Evolutionary conservation across 139 green algal species (phyloP).

Genomic region (Gonium pectorale): DNA sequence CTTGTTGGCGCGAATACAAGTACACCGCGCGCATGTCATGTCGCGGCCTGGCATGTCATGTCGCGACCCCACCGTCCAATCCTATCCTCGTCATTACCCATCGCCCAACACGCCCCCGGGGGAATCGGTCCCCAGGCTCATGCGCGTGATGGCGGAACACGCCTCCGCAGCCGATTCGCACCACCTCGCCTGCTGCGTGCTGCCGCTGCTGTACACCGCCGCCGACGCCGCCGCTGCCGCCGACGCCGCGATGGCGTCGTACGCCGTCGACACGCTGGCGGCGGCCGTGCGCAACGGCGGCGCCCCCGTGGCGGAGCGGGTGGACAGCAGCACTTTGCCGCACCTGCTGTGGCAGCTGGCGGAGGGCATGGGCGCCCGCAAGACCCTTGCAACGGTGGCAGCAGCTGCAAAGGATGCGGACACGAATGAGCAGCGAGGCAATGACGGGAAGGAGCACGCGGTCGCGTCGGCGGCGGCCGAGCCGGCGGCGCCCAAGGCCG

Average conservation of each 20-base stretch:
- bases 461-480: background rate
- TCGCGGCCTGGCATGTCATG: too few species aligned
- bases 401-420: too few species aligned
- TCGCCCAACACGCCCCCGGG: too few species aligned
- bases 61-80: too few species aligned
- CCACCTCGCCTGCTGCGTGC: conserved; percentile 67
- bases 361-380: background rate
- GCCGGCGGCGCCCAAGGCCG: background rate
- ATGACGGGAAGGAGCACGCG: background rate
- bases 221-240: conserved; percentile 69
- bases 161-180: conserved; percentile 34
- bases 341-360: conserved; percentile 57
- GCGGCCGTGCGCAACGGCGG: conserved; percentile 35
- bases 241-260: conserved; percentile 49
- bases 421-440: too few species aligned
- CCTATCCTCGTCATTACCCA: too few species aligned
- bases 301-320: conserved; percentile 12
- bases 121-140: conserved; percentile 32
- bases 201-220: conserved; percentile 77
- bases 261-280: conserved; percentile 50
- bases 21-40: too few species aligned
- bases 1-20: too few species aligned
- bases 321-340: conserved; percentile 30
- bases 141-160: conserved; percentile 48
- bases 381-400: too few species aligned